phyloP scores from a whole-genome alignment of 805 yeast genomes.

The Hyphopichia homilentoma region DNA sequence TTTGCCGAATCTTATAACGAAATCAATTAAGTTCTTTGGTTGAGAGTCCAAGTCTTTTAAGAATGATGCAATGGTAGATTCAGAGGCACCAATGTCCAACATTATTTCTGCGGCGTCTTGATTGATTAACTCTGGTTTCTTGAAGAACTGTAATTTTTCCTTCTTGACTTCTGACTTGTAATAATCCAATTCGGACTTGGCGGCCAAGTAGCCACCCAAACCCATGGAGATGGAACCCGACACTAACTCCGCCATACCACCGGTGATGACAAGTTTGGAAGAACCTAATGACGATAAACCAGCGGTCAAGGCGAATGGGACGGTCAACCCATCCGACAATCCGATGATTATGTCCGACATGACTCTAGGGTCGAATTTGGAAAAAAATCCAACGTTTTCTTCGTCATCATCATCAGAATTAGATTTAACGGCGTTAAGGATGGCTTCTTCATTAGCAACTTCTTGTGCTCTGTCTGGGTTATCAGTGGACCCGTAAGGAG shows the following conservation, averaged over 20 bases:
- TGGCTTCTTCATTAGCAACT: conserved; percentile 34
- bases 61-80: conserved; percentile 69
- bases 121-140: conserved; percentile 60
- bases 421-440: conserved; percentile 25
- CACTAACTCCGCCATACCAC: conserved; percentile 96
- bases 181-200: conserved; percentile 80
- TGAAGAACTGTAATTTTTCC: conserved; percentile 66
- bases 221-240: conserved; percentile 99
- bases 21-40: conserved; percentile 79
- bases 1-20: conserved; percentile 81
- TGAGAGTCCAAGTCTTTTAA: conserved; percentile 73
- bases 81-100: conserved; percentile 68
- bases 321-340: conserved; percentile 91
- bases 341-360: conserved; percentile 94
- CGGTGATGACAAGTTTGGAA: conserved; percentile 87
- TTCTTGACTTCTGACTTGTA: conserved; percentile 66
- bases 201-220: conserved; percentile 93
- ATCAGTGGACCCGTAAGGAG: conserved; percentile 37
- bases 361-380: conserved; percentile 79
- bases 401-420: conserved; percentile 21
- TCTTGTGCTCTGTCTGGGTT: conserved; percentile 31
- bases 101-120: conserved; percentile 80
- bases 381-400: conserved; percentile 36
- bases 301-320: conserved; percentile 98
- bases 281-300: conserved; percentile 91